Evolutionary conservation across 164 flowering plant genomes (phyloP).

Genomic region (Vitis labrusca): DNA sequence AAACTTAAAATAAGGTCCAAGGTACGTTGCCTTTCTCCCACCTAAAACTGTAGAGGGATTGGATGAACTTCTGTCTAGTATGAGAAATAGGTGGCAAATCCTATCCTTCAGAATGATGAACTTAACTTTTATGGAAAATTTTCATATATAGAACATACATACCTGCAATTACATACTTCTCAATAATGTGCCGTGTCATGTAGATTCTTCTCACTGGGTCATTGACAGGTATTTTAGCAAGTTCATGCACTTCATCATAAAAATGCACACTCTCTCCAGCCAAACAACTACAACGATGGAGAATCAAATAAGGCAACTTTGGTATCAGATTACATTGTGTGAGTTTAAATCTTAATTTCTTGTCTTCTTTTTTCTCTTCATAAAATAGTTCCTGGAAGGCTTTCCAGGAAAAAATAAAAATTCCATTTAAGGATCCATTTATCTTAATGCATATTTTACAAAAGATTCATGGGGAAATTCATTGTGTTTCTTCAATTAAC

Average conservation of each 20-base stretch:
- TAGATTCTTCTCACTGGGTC: constrained; percentile 77
- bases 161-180: constrained; percentile 73
- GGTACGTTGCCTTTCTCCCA: no score
- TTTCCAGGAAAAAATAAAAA: background rate
- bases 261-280: constrained; percentile 92
- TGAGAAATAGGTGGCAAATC: background rate
- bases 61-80: no score
- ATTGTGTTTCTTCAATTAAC: background rate
- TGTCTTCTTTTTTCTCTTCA: background rate
- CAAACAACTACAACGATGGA: constrained; percentile 58
- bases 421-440: background rate
- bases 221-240: constrained; percentile 52
- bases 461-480: background rate
- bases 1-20: no score
- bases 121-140: background rate
- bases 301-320: constrained; percentile 2
- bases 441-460: background rate
- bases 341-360: background rate
- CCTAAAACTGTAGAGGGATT: no score
- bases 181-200: constrained; percentile 87
- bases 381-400: background rate
- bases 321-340: background rate
- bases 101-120: background rate
- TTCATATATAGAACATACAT: background rate
- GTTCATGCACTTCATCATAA: constrained; percentile 73